phyloP scores from a whole-genome alignment of 2,329 filamentous ascomycete genomes.

The Escovopsis sp. region DNA sequence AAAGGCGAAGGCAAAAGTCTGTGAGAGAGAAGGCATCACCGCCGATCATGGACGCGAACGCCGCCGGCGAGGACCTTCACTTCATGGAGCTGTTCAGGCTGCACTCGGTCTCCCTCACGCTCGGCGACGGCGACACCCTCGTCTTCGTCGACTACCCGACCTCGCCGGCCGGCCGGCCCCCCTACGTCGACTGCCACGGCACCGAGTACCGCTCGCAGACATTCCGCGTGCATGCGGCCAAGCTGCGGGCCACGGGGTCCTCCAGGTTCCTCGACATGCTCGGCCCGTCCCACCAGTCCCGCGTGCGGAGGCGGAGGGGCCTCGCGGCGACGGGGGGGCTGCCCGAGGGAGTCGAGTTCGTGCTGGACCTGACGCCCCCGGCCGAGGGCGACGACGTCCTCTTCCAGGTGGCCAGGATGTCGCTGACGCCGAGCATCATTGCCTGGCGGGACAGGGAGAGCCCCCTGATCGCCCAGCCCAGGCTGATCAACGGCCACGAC shows the following conservation, averaged over 20 bases:
- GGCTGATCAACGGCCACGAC: slow-evolving; percentile 25
- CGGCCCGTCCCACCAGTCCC: slow-evolving; percentile 25
- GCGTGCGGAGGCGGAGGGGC: slow-evolving; percentile 22
- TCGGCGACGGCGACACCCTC: slow-evolving; percentile 27
- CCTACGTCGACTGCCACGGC: slow-evolving; percentile 21
- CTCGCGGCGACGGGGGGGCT: slow-evolving; percentile 15
- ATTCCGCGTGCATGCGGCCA: slow-evolving; percentile 31
- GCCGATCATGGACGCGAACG: neutral
- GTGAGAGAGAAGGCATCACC: too few relatives aligned
- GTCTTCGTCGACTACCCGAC: slow-evolving; percentile 27
- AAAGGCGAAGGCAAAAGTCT: too few relatives aligned
- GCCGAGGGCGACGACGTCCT: slow-evolving; percentile 48
- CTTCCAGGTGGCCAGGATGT: slow-evolving; percentile 42
- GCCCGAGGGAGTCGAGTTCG: slow-evolving; percentile 34
- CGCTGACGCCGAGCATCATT: slow-evolving; percentile 38
- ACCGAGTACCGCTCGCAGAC: slow-evolving; percentile 18
- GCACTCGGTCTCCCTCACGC: slow-evolving; percentile 13
- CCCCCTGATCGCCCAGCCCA: slow-evolving; percentile 18
- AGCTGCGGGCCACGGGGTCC: slow-evolving; percentile 31
- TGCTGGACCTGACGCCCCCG: slow-evolving; percentile 50
- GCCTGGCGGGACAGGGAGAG: slow-evolving; percentile 34
- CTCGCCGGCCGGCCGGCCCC: slow-evolving; percentile 7
- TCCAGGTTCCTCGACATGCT: slow-evolving; percentile 32
- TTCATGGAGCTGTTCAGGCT: slow-evolving; percentile 9
- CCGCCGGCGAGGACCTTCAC: neutral